Evolutionary conservation across 768 basidiomycete genomes (phyloP), one percentile per base, ranked within the genome.

Genomic region (Lenzites betulinus): DNA sequence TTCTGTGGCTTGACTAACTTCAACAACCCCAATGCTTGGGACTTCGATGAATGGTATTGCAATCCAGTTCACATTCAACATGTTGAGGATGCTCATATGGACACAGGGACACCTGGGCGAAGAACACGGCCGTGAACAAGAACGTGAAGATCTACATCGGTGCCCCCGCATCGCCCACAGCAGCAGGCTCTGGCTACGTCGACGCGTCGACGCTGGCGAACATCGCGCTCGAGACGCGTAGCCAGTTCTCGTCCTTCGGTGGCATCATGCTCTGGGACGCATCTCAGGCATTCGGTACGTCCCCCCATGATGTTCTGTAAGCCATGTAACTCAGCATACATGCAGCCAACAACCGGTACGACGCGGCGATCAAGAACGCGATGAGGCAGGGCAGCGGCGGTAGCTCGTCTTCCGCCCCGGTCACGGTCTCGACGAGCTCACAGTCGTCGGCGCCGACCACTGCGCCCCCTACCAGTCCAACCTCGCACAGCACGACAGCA

Each of bases 71-170:
- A 5, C 11, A 4, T 33, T 11, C 30, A 33, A 33, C 30, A 33
- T 11, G 30, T 33, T 33, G 30, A 11, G 6, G 30, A 36, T 28
- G 35, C 9, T 54, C 13, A 43, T 51, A 38, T 58, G 16, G 8
- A 6, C 8, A 18, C 38, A 85, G 86, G 87, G 86, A 87, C 64
- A 76, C 78, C 68, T 88, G 85, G 86, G 86, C 87, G 25, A 81
- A 81, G 54, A 79, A 73, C 16, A 75, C 76, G 3, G 86, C 85
- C 51, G 79, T 80, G 0, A 88, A 86, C 74, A 76, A 74, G 60
- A 80, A 85, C 63, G 83, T 87, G 30, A 86, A 86, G 69, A 74
- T 89, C 20, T 88, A 82, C 72, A 82, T 89, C 54, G 87, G 86
- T 48, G 85, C 83, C 39, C 86, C 87, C 5, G 87, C 83, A 4